These are phyloP conservation scores for Boletus albobrunnescens DNA, from an alignment of 1,284 basidiomycete species.

Conservation along the genomic window DNA sequence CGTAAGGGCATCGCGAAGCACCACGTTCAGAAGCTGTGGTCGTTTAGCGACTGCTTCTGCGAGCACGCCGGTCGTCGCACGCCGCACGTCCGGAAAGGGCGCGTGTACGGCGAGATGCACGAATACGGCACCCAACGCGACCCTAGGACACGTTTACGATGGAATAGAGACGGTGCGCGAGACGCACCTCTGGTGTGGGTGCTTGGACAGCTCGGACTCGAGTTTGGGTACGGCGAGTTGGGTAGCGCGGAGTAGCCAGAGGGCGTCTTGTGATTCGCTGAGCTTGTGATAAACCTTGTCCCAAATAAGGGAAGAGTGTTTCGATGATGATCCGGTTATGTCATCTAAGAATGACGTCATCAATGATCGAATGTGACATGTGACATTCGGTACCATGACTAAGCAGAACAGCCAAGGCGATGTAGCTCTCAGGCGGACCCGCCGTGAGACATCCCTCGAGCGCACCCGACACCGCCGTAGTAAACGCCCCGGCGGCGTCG, in stretches of 20 bases:
- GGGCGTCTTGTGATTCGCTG: slow-evolving; percentile 60
- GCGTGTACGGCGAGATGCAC: slow-evolving; percentile 66
- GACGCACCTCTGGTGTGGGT: slow-evolving; percentile 52
- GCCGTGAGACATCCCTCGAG: slow-evolving; percentile 66
- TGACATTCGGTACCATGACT: no score
- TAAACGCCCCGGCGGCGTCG: slow-evolving; percentile 44
- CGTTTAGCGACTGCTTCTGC: slow-evolving; percentile 31
- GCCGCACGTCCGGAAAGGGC: slow-evolving; percentile 49
- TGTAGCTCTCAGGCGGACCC: slow-evolving; percentile 63
- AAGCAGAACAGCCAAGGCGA: slow-evolving; percentile 67
- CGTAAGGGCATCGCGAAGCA: slow-evolving; percentile 57
- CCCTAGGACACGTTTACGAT: slow-evolving; percentile 34
- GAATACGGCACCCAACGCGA: slow-evolving; percentile 61
- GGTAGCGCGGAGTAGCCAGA: slow-evolving; percentile 74
- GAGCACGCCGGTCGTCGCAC: slow-evolving; percentile 44
- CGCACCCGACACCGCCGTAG: slow-evolving; percentile 51
- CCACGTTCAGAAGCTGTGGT: slow-evolving; percentile 47
- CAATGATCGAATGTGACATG: not conserved
- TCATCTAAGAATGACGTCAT: slow-evolving; percentile 24
- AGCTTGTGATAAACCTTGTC: slow-evolving; percentile 83
- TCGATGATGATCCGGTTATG: slow-evolving; percentile 46
- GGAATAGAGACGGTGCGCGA: not conserved
- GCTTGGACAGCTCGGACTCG: slow-evolving; percentile 52
- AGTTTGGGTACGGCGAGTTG: slow-evolving; percentile 51
- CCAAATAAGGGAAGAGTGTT: slow-evolving; percentile 83